phyloP scores from a whole-genome alignment of 305 asterid genomes.

The Fraxinus angustifolia region DNA sequence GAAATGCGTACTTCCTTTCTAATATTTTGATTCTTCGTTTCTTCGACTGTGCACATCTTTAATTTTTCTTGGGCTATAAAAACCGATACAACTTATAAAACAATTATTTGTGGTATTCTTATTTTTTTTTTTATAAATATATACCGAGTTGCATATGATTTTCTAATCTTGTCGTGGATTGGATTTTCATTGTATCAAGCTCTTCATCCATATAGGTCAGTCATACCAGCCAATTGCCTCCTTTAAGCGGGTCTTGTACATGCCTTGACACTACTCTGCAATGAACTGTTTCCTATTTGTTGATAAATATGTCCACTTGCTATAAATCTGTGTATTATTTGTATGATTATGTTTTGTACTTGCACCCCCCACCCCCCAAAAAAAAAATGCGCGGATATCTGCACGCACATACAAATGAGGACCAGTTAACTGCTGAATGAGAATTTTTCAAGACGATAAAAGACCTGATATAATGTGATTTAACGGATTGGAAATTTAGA shows the following conservation, averaged over 20 bases:
- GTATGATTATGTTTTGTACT: neutral
- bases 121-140: too few species aligned
- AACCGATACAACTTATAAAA: neutral
- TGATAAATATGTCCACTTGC: neutral
- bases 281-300: neutral
- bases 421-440: neutral
- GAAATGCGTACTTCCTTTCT: neutral
- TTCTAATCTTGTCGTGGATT: neutral
- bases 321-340: neutral
- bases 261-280: neutral
- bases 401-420: neutral
- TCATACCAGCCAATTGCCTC: neutral
- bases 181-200: neutral
- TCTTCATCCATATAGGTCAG: neutral
- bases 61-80: neutral
- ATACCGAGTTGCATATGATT: neutral
- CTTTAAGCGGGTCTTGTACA: neutral
- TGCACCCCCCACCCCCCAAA: neutral
- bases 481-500: neutral
- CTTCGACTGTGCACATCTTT: neutral
- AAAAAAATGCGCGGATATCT: too few species aligned
- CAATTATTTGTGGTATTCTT: neutral
- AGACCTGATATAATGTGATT: neutral
- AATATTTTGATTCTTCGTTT: too few species aligned
- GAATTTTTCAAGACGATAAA: neutral